Base-by-base conservation (phyloP, 2,329 filamentous ascomycete species). In the Exophiala lecanii-corni region DNA sequence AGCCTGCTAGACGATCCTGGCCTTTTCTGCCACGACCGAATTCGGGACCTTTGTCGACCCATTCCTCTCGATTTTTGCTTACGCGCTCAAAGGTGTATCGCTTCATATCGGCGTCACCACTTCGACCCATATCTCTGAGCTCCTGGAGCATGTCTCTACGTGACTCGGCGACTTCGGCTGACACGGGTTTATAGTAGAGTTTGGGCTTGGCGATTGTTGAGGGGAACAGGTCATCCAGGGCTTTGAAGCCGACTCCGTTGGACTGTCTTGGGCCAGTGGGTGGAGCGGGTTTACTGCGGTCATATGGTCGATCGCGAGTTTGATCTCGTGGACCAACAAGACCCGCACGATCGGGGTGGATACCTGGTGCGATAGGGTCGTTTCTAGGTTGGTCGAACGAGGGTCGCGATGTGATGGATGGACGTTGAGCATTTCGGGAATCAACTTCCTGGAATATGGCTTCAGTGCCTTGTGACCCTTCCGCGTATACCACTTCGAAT, bases 401-500 rank as follows among this genome's bases (percentile, higher is more conserved):
- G 18, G 39, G 33, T 4, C 43, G 40, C 2, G 48, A 46, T 3
- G 37, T 39, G 7, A 38, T 28, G 18, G 37, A 39, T 15, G 39
- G 38, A 15, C 45, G 30, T 21, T 23, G 44, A 16, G 50, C 47
- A 19, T 44, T 45, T 15, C 33, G 42, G 13, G 53, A 21, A 34
- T 62, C 63, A 13, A 63, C 60, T 59, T 81, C 76, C 40, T 75
- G 71, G 17, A 87, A 72, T 9, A 64, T 67, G 12, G 79, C 80
- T 26, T 70, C 70, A 9, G 82, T 69, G 18, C 75, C 76, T 38
- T 79, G 69, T 2, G 72, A 69, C 3, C 74, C 74, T 18, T 71
- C 64, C 17, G 79, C 72, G 58, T 94, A 94, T 5, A 74, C 64
- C 5, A 94, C 78, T 63, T 91, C 86, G 80, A 84, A 94, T 17